phyloP scores from a whole-genome alignment of 805 yeast species.

The Nakazawaea molendinolei region DNA sequence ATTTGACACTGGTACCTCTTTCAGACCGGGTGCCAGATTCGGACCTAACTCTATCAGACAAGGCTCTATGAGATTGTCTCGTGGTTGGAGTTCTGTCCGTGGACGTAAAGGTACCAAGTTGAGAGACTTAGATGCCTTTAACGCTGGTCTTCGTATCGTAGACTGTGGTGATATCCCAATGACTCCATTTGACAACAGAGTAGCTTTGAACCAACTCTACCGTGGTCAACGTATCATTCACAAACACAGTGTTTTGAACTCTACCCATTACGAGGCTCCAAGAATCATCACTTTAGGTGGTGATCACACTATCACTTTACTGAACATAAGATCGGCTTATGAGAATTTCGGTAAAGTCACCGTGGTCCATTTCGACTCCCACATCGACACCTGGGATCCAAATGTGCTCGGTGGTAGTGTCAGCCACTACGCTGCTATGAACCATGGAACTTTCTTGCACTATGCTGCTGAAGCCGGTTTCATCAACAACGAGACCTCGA shows the following conservation, averaged over 20 bases:
- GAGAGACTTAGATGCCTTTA: conserved; percentile 35
- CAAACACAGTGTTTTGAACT: conserved; percentile 23
- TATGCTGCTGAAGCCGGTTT: conserved; percentile 66
- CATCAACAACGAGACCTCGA: conserved; percentile 37
- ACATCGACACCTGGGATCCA: conserved; percentile 69
- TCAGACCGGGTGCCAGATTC: conserved; percentile 51
- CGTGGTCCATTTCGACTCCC: conserved; percentile 62
- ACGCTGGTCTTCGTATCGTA: conserved; percentile 30
- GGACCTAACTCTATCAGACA: conserved; percentile 49
- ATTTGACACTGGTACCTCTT: conserved; percentile 51
- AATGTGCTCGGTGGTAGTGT: conserved; percentile 55
- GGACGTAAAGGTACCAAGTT: conserved; percentile 31
- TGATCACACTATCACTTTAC: conserved; percentile 50
- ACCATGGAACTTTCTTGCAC: conserved; percentile 67
- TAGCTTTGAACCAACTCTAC: conserved; percentile 50
- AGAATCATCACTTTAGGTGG: conserved; percentile 52
- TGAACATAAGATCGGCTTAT: conserved; percentile 43
- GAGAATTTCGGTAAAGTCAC: conserved; percentile 41
- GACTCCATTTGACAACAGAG: conserved; percentile 53
- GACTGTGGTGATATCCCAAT: conserved; percentile 60
- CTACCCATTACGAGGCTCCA: conserved; percentile 22
- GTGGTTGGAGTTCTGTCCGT: conserved; percentile 35
- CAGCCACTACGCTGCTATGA: conserved; percentile 48
- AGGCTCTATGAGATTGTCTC: conserved; percentile 37
- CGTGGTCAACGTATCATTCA: conserved; percentile 45